A percentile compares a stretch with the other conserved stretches of the same genome.
phyloP scores from a whole-genome alignment of 2,329 filamentous ascomycete genomes.

The Aureobasidium vineae region DNA sequence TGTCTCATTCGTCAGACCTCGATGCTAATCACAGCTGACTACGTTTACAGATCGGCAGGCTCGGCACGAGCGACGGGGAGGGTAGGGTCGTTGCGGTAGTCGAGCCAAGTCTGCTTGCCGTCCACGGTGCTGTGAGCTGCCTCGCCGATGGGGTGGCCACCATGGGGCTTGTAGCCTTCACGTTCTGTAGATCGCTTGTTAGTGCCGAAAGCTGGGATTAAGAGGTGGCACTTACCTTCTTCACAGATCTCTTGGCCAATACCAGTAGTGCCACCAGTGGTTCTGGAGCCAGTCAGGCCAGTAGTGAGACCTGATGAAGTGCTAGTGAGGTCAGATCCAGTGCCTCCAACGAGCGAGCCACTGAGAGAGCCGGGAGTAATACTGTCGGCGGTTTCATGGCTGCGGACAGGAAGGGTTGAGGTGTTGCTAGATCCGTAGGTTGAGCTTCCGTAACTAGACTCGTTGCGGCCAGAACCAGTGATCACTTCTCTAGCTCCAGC shows the following conservation, averaged over 20 bases:
- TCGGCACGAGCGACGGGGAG: conserved; percentile 18
- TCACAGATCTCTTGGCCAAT: background rate
- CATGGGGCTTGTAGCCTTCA: conserved; percentile 17
- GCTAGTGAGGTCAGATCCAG: conserved; percentile 4
- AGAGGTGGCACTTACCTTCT: background rate
- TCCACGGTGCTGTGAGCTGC: conserved; percentile 1
- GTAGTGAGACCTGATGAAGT: background rate
- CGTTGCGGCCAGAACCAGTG: background rate
- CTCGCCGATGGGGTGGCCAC: conserved; percentile 23
- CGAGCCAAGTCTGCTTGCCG: conserved; percentile 20
- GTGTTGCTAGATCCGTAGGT: conserved; percentile 4
- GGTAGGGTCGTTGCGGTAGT: conserved; percentile 26
- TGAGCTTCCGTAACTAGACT: conserved; percentile 9
- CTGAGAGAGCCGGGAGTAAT: background rate
- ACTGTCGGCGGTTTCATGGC: background rate
- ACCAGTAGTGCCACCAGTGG: background rate
- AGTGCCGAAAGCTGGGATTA: background rate
- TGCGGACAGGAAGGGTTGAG: conserved; percentile 8
- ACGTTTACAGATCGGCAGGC: background rate
- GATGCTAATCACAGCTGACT: too few species aligned
- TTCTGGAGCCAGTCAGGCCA: background rate
- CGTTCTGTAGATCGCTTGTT: background rate
- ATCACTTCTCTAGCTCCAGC: conserved; percentile 1
- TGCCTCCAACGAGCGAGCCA: background rate
- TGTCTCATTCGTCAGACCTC: background rate